Percentiles rank a stretch among this genome's conserved stretches.
Conservation (phyloP, 1,284 basidiomycete species). For the Thelephora terrestris region DNA sequence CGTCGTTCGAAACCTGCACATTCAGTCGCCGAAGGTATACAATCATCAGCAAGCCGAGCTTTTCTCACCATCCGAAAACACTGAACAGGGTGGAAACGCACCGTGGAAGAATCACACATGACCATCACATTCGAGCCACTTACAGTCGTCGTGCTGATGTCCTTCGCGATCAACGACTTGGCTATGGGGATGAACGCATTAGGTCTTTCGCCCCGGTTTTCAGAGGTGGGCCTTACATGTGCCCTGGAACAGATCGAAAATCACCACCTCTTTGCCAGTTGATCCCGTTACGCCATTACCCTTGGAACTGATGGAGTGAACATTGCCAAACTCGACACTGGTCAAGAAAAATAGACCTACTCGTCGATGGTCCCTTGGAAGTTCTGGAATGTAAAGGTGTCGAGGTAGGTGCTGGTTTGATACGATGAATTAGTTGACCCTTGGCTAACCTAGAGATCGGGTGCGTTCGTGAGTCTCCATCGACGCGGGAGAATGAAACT, state of each 20-base stretch:
- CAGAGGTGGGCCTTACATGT: constrained; percentile 27
- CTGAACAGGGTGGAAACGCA: constrained; percentile 20
- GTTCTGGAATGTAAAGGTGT: constrained; percentile 45
- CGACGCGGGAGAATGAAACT: background rate
- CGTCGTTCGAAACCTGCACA: constrained; percentile 34
- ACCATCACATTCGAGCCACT: constrained; percentile 33
- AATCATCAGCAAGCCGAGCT: background rate
- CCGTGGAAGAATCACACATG: constrained; percentile 45
- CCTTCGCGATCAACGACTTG: constrained; percentile 37
- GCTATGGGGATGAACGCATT: constrained; percentile 18
- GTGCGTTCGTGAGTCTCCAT: background rate
- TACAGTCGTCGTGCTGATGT: constrained; percentile 35
- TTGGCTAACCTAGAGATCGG: constrained; percentile 22
- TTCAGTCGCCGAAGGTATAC: background rate
- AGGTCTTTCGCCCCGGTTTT: background rate
- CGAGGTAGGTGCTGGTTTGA: constrained; percentile 44
- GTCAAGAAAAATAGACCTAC: constrained; percentile 24
- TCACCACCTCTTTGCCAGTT: constrained; percentile 48
- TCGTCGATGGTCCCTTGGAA: constrained; percentile 44
- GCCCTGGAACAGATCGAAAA: constrained; percentile 44
- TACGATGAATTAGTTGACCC: constrained; percentile 31
- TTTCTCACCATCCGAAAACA: no score
- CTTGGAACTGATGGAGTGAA: background rate
- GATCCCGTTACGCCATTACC: constrained; percentile 38
- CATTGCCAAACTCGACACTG: background rate